phyloP scores from a whole-genome alignment of 1,284 basidiomycete species.

The Takashimella koratensis region DNA sequence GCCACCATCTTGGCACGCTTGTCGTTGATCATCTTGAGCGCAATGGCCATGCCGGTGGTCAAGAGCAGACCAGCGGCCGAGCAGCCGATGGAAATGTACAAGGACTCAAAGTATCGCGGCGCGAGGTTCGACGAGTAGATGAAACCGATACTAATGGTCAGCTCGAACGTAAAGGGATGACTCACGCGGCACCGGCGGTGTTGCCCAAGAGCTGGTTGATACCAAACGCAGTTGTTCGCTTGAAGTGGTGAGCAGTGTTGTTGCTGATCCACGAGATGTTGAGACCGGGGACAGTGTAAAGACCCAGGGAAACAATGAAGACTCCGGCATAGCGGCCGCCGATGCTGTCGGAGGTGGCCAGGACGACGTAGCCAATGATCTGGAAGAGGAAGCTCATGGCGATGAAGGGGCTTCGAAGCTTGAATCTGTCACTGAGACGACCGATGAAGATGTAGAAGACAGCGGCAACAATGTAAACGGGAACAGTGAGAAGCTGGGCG shows the following conservation, averaged over 20 bases:
- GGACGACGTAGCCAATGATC: constrained; percentile 23
- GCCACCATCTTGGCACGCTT: constrained; percentile 14
- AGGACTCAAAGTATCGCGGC: constrained; percentile 11
- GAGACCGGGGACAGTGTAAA: constrained; percentile 18
- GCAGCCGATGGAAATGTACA: constrained; percentile 17
- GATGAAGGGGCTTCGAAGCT: constrained; percentile 20
- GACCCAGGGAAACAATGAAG: constrained; percentile 17
- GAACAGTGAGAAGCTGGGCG: constrained; percentile 27
- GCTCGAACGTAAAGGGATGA: neutral
- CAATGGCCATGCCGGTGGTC: constrained; percentile 3
- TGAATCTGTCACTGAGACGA: constrained; percentile 14
- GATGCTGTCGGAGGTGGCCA: constrained; percentile 6
- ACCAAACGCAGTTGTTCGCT: constrained; percentile 19
- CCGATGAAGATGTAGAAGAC: constrained; percentile 10
- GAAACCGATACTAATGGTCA: constrained; percentile 8
- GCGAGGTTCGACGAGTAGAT: constrained; percentile 11
- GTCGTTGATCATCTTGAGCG: constrained; percentile 11
- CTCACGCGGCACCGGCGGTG: constrained; percentile 17
- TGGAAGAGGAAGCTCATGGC: constrained; percentile 7
- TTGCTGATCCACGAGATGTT: constrained; percentile 16
- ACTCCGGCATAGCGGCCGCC: constrained; percentile 16
- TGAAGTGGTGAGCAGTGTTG: constrained; percentile 17
- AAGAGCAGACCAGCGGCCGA: constrained; percentile 12
- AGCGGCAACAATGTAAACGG: constrained; percentile 20
- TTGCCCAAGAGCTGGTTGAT: constrained; percentile 26